These are phyloP conservation scores for Auriscalpium microsporum DNA, from an alignment of 768 basidiomycete genomes.

Conservation along the genomic window DNA sequence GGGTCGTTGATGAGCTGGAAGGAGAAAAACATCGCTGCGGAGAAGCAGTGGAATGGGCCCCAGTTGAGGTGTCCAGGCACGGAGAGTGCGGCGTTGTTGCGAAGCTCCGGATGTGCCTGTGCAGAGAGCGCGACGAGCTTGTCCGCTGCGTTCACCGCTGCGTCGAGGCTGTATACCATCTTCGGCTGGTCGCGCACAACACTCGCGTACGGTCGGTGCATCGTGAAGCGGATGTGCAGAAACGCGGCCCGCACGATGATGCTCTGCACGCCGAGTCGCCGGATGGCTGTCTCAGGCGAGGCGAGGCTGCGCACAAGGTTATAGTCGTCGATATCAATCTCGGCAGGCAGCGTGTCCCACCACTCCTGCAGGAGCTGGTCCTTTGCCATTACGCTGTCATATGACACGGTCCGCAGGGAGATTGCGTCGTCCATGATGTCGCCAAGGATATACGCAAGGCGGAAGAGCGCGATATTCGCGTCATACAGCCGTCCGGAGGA, in stretches of 20 bases:
- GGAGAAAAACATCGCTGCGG: conserved; percentile 77
- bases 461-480: conserved; percentile 62
- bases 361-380: conserved; percentile 60
- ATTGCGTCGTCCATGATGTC: conserved; percentile 76
- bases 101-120: conserved; percentile 62
- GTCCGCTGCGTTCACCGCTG: conserved; percentile 56
- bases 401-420: conserved; percentile 56
- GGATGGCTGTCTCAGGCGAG: conserved; percentile 39
- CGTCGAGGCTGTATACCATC: conserved; percentile 34
- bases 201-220: conserved; percentile 65
- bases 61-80: conserved; percentile 75
- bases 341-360: conserved; percentile 61
- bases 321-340: conserved; percentile 66
- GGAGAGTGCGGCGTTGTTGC: conserved; percentile 52
- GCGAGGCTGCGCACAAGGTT: conserved; percentile 59
- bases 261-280: conserved; percentile 64
- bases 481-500: conserved; percentile 47
- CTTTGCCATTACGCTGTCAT: conserved; percentile 58
- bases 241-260: conserved; percentile 64
- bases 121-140: conserved; percentile 37
- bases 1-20: conserved; percentile 73
- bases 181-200: conserved; percentile 16
- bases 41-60: conserved; percentile 71
- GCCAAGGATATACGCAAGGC: conserved; percentile 61
- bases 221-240: conserved; percentile 69